phyloP scores from a whole-genome alignment of 1,139 yeast genomes.

The Protomyces gravidus region DNA sequence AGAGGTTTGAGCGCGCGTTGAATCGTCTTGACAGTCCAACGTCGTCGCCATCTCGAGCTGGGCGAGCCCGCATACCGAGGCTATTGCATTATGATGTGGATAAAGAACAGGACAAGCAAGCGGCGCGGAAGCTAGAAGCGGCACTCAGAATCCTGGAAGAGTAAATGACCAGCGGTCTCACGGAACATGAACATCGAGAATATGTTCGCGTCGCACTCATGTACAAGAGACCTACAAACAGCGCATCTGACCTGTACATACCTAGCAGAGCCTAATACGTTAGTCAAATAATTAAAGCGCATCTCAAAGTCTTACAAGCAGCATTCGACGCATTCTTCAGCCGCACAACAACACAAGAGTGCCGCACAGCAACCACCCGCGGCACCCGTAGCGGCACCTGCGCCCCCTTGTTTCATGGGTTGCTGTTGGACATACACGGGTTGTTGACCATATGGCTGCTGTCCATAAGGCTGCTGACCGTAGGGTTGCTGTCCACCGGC shows the following conservation, averaged over 20 bases:
- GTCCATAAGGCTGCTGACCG: constrained; percentile 20
- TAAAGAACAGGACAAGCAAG: not conserved
- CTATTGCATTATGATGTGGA: not conserved
- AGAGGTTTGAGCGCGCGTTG: not conserved
- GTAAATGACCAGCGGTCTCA: too few species aligned
- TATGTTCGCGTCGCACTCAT: too few species aligned
- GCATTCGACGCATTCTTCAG: not conserved
- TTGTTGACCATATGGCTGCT: constrained; percentile 14
- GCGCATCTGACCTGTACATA: too few species aligned
- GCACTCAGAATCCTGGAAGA: constrained; percentile 22
- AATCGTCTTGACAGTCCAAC: not conserved
- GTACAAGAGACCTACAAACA: too few species aligned
- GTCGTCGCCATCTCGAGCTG: not conserved
- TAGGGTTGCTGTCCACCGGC: constrained; percentile 8
- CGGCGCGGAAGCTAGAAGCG: constrained; percentile 10
- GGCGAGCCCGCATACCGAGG: not conserved
- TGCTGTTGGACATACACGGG: constrained; percentile 27
- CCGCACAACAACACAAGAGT: constrained; percentile 22
- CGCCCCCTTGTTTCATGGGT: constrained; percentile 19
- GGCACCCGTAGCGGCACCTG: constrained; percentile 20
- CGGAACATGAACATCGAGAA: too few species aligned
- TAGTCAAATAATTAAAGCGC: not conserved
- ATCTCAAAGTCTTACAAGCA: not conserved
- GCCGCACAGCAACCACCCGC: constrained; percentile 27
- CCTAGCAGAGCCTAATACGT: not conserved